phyloP scores from a whole-genome alignment of 257 asterid species.

The Plantago major region DNA sequence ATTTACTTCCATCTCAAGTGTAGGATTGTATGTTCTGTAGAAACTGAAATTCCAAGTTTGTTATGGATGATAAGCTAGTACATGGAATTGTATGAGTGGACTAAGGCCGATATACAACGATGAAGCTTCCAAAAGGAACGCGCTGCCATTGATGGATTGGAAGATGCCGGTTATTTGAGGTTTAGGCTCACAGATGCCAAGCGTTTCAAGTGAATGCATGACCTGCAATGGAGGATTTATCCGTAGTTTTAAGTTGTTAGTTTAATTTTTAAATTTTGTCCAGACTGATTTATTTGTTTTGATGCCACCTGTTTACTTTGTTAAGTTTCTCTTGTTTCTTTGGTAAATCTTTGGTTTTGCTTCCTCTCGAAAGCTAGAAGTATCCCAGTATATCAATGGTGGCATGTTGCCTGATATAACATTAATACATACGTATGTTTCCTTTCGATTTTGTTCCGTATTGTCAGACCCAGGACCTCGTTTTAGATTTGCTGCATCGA shows the following conservation, averaged over 20 bases:
- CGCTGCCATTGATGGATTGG: slow-evolving; percentile 51
- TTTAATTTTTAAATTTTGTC: background rate
- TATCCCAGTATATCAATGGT: no score
- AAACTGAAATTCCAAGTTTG: slow-evolving; percentile 71
- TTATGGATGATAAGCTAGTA: slow-evolving; percentile 83
- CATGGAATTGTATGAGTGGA: slow-evolving; percentile 90
- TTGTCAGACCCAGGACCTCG: no score
- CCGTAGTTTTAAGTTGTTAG: slow-evolving; percentile 1
- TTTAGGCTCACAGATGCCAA: slow-evolving; percentile 51
- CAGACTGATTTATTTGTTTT: no score
- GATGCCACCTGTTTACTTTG: no score
- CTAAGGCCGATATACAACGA: slow-evolving; percentile 35
- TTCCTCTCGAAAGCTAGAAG: no score
- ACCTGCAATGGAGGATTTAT: background rate
- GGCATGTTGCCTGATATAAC: no score
- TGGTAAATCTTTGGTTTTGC: no score
- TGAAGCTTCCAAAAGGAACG: slow-evolving; percentile 60
- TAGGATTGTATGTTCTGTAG: slow-evolving; percentile 93
- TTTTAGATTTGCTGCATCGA: no score
- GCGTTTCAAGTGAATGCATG: slow-evolving; percentile 55
- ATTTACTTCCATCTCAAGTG: slow-evolving; percentile 58
- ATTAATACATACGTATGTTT: no score
- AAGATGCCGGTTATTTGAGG: slow-evolving; percentile 68
- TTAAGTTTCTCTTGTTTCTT: no score
- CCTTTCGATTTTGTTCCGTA: no score